These are phyloP conservation scores for Coemansia sp. DNA, from an alignment of 192 early-diverging fungal species.

Conservation along the genomic window DNA sequence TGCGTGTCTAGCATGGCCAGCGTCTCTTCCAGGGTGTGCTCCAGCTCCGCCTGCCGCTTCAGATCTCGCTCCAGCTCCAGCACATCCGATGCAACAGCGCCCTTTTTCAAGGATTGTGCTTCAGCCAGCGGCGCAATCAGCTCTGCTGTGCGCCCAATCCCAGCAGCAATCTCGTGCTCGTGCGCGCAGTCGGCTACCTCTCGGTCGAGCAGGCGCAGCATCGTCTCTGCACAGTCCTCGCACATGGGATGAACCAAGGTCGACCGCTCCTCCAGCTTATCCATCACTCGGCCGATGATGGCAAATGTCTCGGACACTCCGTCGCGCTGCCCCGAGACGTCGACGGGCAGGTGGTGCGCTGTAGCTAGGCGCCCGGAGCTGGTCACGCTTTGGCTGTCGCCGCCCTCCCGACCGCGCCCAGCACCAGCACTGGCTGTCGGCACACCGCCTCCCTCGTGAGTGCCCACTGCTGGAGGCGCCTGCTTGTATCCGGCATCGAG, in stretches of 20 bases:
- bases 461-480: neutral
- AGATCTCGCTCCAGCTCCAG: conserved; percentile 61
- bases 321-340: conserved; percentile 11
- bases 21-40: conserved; percentile 49
- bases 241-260: conserved; percentile 85
- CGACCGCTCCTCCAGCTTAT: conserved; percentile 75
- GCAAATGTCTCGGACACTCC: conserved; percentile 39
- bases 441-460: neutral
- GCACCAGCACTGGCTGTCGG: neutral
- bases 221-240: conserved; percentile 86
- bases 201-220: conserved; percentile 70
- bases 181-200: conserved; percentile 68
- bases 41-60: conserved; percentile 49
- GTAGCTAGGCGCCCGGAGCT: conserved; percentile 4
- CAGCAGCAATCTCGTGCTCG: conserved; percentile 78
- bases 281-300: conserved; percentile 68
- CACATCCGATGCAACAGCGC: conserved; percentile 43
- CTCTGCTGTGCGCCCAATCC: conserved; percentile 66
- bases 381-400: neutral
- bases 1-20: conserved; percentile 53
- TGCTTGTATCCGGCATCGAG: neutral
- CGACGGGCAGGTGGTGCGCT: neutral
- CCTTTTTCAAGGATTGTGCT: conserved; percentile 4
- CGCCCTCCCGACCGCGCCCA: neutral
- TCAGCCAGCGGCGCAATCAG: conserved; percentile 15